Conservation (phyloP, 2,329 filamentous ascomycete species). For the Aspergillus hortae region DNA sequence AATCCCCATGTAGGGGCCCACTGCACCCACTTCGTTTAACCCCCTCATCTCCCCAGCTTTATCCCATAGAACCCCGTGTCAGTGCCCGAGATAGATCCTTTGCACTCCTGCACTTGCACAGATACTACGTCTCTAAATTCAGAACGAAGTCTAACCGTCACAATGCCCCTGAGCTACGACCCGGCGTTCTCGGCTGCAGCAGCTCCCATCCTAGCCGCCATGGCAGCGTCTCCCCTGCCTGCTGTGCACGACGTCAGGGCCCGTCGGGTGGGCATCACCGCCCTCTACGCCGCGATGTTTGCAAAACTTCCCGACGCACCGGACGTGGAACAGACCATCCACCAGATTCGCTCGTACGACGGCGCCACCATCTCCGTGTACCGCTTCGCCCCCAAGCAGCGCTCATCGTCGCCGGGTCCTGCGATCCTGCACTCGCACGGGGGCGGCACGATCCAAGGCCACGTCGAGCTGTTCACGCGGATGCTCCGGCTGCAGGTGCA, state of each 20-base stretch:
- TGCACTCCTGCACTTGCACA: no score
- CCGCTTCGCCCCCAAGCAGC: constrained; percentile 11
- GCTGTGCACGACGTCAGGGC: constrained; percentile 15
- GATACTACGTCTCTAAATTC: background rate
- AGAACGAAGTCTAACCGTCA: constrained; percentile 1
- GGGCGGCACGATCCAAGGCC: constrained; percentile 22
- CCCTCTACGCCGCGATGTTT: constrained; percentile 9
- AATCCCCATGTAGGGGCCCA: background rate
- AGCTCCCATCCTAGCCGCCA: constrained; percentile 10
- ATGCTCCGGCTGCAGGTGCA: constrained; percentile 13
- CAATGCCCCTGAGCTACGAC: constrained; percentile 19
- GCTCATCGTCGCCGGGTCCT: constrained; percentile 6
- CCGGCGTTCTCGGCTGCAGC: constrained; percentile 15
- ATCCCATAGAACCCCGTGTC: no score
- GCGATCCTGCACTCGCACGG: constrained; percentile 24
- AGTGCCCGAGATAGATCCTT: no score
- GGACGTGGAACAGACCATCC: constrained; percentile 14
- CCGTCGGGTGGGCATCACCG: constrained; percentile 6
- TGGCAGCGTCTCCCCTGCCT: constrained; percentile 7
- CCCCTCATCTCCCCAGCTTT: no score
- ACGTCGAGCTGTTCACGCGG: constrained; percentile 11
- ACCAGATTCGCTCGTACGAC: constrained; percentile 18
- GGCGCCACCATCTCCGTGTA: constrained; percentile 18
- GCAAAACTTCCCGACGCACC: constrained; percentile 10
- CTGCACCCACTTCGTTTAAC: background rate